Evolutionary conservation across 1,139 yeast genomes (phyloP).

Genomic region (Debaryomycetaceae sp.): DNA sequence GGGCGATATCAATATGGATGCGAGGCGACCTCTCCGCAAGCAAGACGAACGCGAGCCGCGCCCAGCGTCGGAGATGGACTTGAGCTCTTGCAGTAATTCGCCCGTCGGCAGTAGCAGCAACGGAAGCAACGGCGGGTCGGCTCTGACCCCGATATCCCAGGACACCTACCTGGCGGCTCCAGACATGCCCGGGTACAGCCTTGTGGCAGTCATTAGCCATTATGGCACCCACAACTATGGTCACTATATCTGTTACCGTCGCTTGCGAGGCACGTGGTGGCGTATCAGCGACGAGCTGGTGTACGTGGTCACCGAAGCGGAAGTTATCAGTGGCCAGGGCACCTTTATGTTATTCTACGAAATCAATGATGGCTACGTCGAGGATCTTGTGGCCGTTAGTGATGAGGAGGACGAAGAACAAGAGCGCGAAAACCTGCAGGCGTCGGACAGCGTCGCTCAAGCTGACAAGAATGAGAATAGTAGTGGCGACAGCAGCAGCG

Average conservation of each 20-base stretch:
- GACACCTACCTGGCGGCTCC: constrained; percentile 2
- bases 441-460: constrained; percentile 3
- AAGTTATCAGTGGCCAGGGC: constrained; percentile 74
- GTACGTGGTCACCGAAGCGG: constrained; percentile 65
- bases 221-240: constrained; percentile 95
- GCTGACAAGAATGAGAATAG: neutral
- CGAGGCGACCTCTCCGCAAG: constrained; percentile 61
- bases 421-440: constrained; percentile 13
- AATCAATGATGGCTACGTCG: constrained; percentile 28
- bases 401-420: constrained; percentile 26
- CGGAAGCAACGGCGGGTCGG: neutral
- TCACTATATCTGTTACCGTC: constrained; percentile 82
- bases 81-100: neutral
- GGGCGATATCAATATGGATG: constrained; percentile 66
- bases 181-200: constrained; percentile 44
- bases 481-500: constrained; percentile 2
- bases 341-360: constrained; percentile 91
- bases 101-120: neutral
- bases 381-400: constrained; percentile 16
- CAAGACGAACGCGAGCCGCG: constrained; percentile 23
- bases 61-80: neutral
- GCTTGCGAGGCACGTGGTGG: constrained; percentile 84
- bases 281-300: constrained; percentile 86
- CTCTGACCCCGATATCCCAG: neutral
- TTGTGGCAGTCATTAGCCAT: constrained; percentile 81